Evolutionary conservation across 768 basidiomycete genomes (phyloP), one percentile per base, ranked within the genome.

Genomic region (Exidia glandulosa): DNA sequence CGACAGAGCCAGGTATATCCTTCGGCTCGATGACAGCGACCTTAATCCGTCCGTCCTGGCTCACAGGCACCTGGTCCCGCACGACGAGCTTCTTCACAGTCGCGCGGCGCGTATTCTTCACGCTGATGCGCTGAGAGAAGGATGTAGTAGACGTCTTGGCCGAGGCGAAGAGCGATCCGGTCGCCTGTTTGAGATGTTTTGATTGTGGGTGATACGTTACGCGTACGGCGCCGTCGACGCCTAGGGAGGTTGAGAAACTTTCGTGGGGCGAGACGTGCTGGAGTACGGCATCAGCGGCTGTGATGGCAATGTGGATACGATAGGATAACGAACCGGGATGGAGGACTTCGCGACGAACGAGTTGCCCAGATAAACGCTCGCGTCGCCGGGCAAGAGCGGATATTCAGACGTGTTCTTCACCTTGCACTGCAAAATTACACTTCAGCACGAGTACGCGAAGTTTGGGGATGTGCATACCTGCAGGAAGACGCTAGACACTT

Each of bases 321-420:
- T 7, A 36, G 16, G 16, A n/a, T 16, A 16, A 7, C 7, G 34
- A 36, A 7, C 16, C 16, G 34, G 7, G 34, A 7, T 7, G 7
- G 34, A 36, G 34, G 34, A 80, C 66, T 75, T 78, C n/a, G 82
- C 78, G 3, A 84, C 81, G 65, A 77, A 82, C 56, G 74, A 74
- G 59, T 82, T 81, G 63, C 85, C 78, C 60, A 84, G 65, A 64
- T 84, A 81, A 27, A 85, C 78, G 60, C 70, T 77, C 36, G 82
- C 78, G 0, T 75, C 71, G 0, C 84, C 84, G 7, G 80, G 72
- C 2, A 86, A 75, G 31, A 85, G 71, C 30, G 77, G 72, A 63
- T 82, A 82, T 57, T 81, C 79, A 65, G 80, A 82, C 48, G 75
- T 79, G 63, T 85, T 85, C 68, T 79, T 78, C 57, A 85, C 77